Evolutionary conservation across 331 rosid genomes (phyloP), one percentile per base, ranked within the genome.

Genomic region (Quercus tomentella): DNA sequence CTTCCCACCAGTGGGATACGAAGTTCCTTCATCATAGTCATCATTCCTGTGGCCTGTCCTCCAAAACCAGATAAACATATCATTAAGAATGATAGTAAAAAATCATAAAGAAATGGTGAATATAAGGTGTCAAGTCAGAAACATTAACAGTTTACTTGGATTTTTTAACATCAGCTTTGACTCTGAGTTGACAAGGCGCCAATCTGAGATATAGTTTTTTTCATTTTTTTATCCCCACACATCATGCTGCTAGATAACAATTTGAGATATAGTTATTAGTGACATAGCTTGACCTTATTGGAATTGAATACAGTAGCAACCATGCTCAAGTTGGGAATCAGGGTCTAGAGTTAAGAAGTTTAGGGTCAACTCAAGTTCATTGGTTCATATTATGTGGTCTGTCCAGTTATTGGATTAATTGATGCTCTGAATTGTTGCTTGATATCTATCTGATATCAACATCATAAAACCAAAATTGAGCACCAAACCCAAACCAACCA

Each of bases 1-100:
- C 97, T 92, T 89, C 97, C 98, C 79, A 75, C 2, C 86, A 89
- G 79, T 12, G 94, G 96, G 79, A 94, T 79, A 11, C 79, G 85
- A 26, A 94, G 94, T 82, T 94, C 91, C 82, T 77, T 92, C 97
- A 94, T 86, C 98, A 94, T 92, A 55, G 94, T 82, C 80, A 82
- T 56, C 98, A 94, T 94, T 84, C 98, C 98, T 4, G 97, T 82
- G 55, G 98, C 97, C 98, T 92, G 80, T 41, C 49, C 90, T 72
- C 80, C 82, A 41, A 60, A 65, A 73, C 54, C 81, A 82, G 76
- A 30, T 57, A 81, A 75, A 76, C 57, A 41, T 49, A 68, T 25
- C 33, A 73, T 20, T 56, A 35, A 41, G 56, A 45, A 72, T 21
- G 23, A 55, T 70, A 18, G 21, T 35, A 54, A 35, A 56, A 85